phyloP scores from a whole-genome alignment of 2,329 filamentous ascomycete species.

The Xylariaceae sp. region DNA sequence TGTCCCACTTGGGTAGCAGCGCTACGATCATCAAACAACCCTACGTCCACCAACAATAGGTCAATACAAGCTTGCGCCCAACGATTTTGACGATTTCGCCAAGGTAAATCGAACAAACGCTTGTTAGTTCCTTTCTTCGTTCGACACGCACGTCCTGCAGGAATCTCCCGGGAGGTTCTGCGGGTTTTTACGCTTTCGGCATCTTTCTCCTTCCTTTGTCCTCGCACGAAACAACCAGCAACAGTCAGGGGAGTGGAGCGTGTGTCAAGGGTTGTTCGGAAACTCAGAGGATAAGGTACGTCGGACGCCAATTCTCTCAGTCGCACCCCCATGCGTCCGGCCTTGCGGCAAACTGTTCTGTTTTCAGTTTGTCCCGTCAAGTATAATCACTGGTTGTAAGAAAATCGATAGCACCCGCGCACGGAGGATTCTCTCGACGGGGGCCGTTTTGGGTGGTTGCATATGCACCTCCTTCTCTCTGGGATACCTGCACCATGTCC shows the following conservation, averaged over 20 bases:
- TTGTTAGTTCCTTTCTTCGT: too few species aligned
- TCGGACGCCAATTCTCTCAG: slow-evolving; percentile 38
- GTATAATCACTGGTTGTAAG: slow-evolving; percentile 21
- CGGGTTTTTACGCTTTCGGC: not conserved
- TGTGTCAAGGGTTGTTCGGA: slow-evolving; percentile 32
- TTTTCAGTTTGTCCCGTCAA: slow-evolving; percentile 18
- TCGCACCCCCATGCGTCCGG: slow-evolving; percentile 27
- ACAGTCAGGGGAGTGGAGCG: slow-evolving; percentile 25
- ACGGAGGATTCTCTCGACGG: too few species aligned
- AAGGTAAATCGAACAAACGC: too few species aligned
- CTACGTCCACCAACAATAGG: not conserved
- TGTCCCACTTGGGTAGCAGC: slow-evolving; percentile 23
- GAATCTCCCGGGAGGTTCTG: too few species aligned
- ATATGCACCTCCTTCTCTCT: not conserved
- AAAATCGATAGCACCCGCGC: too few species aligned
- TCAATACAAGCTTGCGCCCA: too few species aligned
- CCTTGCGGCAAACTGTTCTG: slow-evolving; percentile 21
- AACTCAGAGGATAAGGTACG: slow-evolving; percentile 41
- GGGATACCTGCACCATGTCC: not conserved
- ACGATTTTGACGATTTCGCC: too few species aligned
- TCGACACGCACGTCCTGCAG: too few species aligned
- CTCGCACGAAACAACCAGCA: slow-evolving; percentile 11
- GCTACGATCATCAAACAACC: slow-evolving; percentile 11
- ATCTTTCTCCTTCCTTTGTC: not conserved
- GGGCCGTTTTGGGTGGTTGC: too few species aligned